Evolutionary conservation across 139 green algal species (phyloP).

Genomic region (Tetradesmus obliquus): DNA sequence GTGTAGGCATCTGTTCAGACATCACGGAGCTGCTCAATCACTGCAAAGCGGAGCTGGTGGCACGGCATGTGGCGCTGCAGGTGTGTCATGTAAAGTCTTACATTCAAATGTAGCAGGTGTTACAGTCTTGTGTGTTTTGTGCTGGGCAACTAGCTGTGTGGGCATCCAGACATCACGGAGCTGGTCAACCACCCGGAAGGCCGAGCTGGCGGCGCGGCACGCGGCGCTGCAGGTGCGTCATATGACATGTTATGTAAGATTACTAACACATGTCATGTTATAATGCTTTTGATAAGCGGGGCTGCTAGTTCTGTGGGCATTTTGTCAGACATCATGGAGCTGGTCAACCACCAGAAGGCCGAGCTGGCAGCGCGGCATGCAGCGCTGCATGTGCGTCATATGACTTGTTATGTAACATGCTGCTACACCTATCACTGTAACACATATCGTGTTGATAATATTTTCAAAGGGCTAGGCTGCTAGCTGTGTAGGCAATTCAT

Average conservation of each 20-base stretch:
- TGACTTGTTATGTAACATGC: slow-evolving; percentile 44
- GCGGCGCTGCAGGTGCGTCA: too few relatives aligned
- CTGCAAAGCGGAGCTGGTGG: slow-evolving; percentile 11
- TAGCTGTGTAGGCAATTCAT: not conserved
- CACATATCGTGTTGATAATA: slow-evolving; percentile 30
- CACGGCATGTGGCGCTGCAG: slow-evolving; percentile 23
- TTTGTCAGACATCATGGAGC: slow-evolving; percentile 80
- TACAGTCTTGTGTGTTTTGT: too few relatives aligned
- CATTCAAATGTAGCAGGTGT: too few relatives aligned
- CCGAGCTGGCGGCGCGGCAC: slow-evolving; percentile 15
- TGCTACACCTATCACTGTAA: slow-evolving; percentile 32
- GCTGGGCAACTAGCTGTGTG: too few relatives aligned
- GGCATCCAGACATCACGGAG: slow-evolving; percentile 89
- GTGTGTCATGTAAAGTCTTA: too few relatives aligned
- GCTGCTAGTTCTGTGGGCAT: too few relatives aligned
- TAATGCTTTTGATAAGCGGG: too few relatives aligned
- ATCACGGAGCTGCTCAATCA: slow-evolving; percentile 32
- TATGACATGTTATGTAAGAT: too few relatives aligned
- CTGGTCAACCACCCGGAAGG: slow-evolving; percentile 3
- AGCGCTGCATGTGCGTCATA: slow-evolving; percentile 47
- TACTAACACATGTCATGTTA: too few relatives aligned
- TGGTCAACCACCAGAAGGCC: slow-evolving; percentile 15
- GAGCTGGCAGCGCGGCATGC: slow-evolving; percentile 35
- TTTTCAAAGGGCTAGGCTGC: not conserved
- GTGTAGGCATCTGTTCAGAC: too few relatives aligned